Conservation (phyloP, 1,284 basidiomycete species). For the Volvariella volvacea region DNA sequence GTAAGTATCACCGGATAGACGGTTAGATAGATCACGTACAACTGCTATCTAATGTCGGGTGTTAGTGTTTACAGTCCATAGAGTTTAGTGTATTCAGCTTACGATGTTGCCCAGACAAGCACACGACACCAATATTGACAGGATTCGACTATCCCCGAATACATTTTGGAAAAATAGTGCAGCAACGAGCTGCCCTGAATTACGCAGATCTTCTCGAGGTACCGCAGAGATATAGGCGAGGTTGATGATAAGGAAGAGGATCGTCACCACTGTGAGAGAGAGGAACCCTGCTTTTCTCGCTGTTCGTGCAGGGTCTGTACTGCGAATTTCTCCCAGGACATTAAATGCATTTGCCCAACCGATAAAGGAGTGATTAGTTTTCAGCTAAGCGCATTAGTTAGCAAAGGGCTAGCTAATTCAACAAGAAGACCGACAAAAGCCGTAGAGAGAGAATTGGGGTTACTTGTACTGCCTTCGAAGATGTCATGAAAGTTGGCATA, state of each 20-base stretch:
- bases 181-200: constrained; percentile 23
- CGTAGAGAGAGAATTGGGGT: constrained; percentile 20
- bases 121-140: constrained; percentile 22
- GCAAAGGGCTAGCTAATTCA: neutral
- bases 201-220: constrained; percentile 22
- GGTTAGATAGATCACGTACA: constrained; percentile 9
- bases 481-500: constrained; percentile 21
- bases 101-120: constrained; percentile 29
- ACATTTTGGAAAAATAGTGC: constrained; percentile 24
- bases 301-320: constrained; percentile 21
- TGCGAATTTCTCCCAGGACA: constrained; percentile 23
- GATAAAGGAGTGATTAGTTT: constrained; percentile 23
- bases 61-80: neutral
- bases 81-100: constrained; percentile 7
- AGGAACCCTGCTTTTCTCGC: constrained; percentile 21
- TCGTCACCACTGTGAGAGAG: constrained; percentile 17
- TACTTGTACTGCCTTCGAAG: constrained; percentile 22
- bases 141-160: constrained; percentile 19
- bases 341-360: constrained; percentile 28
- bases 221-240: constrained; percentile 25
- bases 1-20: neutral
- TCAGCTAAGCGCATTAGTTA: constrained; percentile 14
- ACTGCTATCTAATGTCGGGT: constrained; percentile 19
- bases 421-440: constrained; percentile 16
- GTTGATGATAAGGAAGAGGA: constrained; percentile 23